Evolutionary conservation across 2,329 filamentous ascomycete genomes (phyloP), one percentile per base, ranked within the genome.

Genomic region (Stylonectria norvegica): DNA sequence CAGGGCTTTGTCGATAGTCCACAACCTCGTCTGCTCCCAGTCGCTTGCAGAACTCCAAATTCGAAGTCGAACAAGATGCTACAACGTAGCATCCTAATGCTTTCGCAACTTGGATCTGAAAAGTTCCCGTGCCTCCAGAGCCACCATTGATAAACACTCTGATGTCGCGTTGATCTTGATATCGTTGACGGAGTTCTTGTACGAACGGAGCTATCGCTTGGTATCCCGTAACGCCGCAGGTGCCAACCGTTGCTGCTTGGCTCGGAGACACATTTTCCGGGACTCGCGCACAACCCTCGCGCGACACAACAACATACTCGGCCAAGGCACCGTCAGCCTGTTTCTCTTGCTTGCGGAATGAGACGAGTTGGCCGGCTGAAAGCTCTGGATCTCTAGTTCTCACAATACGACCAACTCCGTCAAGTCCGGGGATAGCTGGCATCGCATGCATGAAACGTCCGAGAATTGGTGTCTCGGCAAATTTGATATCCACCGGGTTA

Each of bases 111-210:
- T 35, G 33, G 14, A 35, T 35, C 18, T 20, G 10, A 18, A 35
- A 35, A 22, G 33, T 20, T 12, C 33, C 33, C 12, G 20, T 23
- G 17, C 33, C 33, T 5, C 33, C 33, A 5, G 17, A 22, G 17
- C 33, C 33, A 22, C 33, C 33, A 23, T 35, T 35, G 33, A 35
- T 35, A 14, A 35, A 35, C 7, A 35, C 33, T 15, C 27, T 30
- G 22, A 25, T 7, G 8, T 8, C 8, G 6, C 8, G 6, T 15
- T 30, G 8, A 15, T 15, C 6, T 9, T 15, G 9, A 9, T 30
- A 6, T 6, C 6, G 27, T 6, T 10, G 9, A 9, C 15, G 27
- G 9, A 10, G 27, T 8, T 10, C 27, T 10, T 6, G 14, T 7
- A 12, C 22, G 12, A 12, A 25, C 15, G 27, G 27, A 15, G 14